Percentiles rank a stretch among this genome's conserved stretches.
Evolutionary conservation across 129 eudicot species (phyloP).

Genomic region (Escallonia rubra): DNA sequence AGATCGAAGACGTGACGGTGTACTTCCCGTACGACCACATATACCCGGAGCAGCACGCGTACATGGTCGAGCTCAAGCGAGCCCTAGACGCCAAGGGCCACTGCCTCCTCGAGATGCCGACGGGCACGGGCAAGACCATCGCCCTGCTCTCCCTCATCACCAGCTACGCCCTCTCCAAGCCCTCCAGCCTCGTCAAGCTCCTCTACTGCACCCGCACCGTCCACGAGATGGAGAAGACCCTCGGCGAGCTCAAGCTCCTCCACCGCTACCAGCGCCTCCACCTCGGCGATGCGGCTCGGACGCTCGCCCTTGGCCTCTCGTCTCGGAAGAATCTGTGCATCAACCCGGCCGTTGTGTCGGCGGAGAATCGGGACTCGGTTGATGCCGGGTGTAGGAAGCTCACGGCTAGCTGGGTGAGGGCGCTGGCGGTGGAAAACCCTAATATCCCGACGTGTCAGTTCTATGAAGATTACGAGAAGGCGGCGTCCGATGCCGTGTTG

Average conservation of each 20-base stretch:
- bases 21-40: conserved; percentile 96
- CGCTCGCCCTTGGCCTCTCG: conserved; percentile 79
- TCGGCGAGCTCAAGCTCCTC: conserved; percentile 65
- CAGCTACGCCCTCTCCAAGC: conserved; percentile 75
- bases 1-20: conserved; percentile 88
- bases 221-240: conserved; percentile 99
- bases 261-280: conserved; percentile 56
- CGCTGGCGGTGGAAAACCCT: conserved; percentile 47
- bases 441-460: conserved; percentile 53
- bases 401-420: conserved; percentile 90
- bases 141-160: conserved; percentile 88
- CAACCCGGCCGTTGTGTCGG: conserved; percentile 63
- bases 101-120: conserved; percentile 93
- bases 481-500: conserved; percentile 64
- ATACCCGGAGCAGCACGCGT: conserved; percentile 83
- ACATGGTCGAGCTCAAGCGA: conserved; percentile 94
- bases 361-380: conserved; percentile 91
- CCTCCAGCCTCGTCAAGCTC: conserved; percentile 63
- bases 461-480: conserved; percentile 59
- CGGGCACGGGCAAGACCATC: conserved; percentile 98
- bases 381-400: conserved; percentile 92
- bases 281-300: conserved; percentile 59
- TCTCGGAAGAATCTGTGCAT: conserved; percentile 90
- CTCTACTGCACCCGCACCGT: conserved; percentile 97
- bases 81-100: conserved; percentile 94